Conservation (phyloP, 208 protist genomes). For the Entamoeba moshkovskii region DNA sequence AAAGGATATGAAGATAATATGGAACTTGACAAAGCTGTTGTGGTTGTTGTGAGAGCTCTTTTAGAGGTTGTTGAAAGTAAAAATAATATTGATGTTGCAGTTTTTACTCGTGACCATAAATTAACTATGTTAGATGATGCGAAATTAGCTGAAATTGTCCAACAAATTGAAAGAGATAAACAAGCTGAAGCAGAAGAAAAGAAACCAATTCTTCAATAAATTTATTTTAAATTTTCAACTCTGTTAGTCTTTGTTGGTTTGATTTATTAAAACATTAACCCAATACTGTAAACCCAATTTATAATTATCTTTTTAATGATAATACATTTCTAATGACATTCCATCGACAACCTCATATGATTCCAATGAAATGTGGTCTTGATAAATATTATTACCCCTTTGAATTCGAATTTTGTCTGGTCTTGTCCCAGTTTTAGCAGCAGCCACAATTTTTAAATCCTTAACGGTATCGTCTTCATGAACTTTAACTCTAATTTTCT, state of each 20-base stretch:
- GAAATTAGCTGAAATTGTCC: background rate
- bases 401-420: constrained; percentile 21
- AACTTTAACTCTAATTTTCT: constrained; percentile 8
- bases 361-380: constrained; percentile 21
- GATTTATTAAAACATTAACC: too few species aligned
- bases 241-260: background rate
- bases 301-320: background rate
- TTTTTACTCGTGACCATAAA: background rate
- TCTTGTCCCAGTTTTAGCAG: constrained; percentile 16
- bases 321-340: background rate
- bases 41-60: background rate
- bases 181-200: background rate
- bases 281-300: too few species aligned
- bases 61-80: constrained; percentile 12
- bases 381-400: constrained; percentile 19
- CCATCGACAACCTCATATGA: background rate
- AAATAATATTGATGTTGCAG: constrained; percentile 1
- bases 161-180: constrained; percentile 4
- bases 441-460: constrained; percentile 22
- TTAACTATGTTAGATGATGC: background rate
- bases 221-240: background rate
- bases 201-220: background rate
- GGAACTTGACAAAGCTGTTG: background rate
- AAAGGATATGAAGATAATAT: constrained; percentile 9
- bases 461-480: constrained; percentile 19